Evolutionary conservation across 495 filamentous ascomycete species (phyloP).

Genomic region (Cercophora samala): DNA sequence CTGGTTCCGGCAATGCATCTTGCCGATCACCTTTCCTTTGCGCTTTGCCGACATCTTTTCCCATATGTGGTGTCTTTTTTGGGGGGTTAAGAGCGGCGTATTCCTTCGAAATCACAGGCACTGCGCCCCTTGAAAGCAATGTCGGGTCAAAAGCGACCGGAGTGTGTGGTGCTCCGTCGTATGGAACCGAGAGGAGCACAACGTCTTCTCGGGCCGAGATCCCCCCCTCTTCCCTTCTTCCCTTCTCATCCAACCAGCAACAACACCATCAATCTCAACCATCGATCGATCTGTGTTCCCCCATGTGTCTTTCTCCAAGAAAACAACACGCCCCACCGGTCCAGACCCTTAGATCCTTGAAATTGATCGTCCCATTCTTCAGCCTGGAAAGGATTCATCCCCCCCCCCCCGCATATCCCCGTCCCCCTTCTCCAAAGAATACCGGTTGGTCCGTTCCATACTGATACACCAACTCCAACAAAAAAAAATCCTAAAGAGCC

Average conservation of each 20-base stretch:
- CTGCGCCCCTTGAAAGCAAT: not conserved
- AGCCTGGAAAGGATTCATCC: not conserved
- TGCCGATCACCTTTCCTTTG: not conserved
- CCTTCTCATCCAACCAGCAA: not conserved
- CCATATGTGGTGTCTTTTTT: not conserved
- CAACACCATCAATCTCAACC: not conserved
- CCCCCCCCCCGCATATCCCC: not conserved
- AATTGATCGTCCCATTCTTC: not conserved
- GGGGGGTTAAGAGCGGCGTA: not conserved
- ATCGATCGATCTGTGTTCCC: not conserved
- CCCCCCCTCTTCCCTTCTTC: no score
- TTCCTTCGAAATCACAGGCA: not conserved
- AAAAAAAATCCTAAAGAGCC: slow-evolving; percentile 23
- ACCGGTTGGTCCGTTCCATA: slow-evolving; percentile 25
- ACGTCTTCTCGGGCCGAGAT: not conserved
- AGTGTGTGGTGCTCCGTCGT: not conserved
- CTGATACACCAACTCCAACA: not conserved
- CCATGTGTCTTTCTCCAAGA: not conserved
- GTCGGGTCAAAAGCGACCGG: not conserved
- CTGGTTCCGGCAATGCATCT: not conserved
- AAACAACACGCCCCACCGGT: not conserved
- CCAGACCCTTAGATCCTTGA: not conserved
- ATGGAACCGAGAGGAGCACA: not conserved
- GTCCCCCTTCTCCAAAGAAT: not conserved
- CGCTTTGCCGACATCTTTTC: not conserved